Evolutionary conservation across 2,329 filamentous ascomycete species (phyloP).

Genomic region (Colletotrichum brevisporum): DNA sequence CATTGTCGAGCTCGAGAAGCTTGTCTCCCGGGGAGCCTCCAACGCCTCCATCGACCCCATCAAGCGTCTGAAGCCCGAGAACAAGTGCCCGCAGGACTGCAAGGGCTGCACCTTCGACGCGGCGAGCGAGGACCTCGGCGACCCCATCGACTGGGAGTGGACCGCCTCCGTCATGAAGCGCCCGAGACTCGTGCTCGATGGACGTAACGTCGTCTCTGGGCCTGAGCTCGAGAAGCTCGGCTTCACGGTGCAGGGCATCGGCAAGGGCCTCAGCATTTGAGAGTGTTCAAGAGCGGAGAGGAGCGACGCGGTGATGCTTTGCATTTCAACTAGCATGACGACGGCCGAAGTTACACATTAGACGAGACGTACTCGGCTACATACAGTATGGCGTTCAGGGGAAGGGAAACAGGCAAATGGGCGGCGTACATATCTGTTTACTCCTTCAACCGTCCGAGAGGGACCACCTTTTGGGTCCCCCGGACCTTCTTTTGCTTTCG

Average conservation of each 20-base stretch:
- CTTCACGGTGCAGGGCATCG: constrained; percentile 56
- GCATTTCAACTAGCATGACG: constrained; percentile 19
- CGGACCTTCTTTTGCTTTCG: constrained; percentile 6
- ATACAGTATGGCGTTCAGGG: constrained; percentile 35
- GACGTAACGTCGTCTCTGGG: constrained; percentile 40
- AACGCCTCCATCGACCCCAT: constrained; percentile 62
- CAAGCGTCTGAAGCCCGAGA: constrained; percentile 53
- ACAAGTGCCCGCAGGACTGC: constrained; percentile 63
- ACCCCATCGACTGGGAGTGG: constrained; percentile 67
- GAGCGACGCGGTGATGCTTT: constrained; percentile 9
- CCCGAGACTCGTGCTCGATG: constrained; percentile 42
- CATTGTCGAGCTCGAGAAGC: constrained; percentile 46
- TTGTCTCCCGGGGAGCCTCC: constrained; percentile 44
- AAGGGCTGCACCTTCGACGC: constrained; percentile 58
- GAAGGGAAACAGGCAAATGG: constrained; percentile 21
- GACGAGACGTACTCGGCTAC: constrained; percentile 25
- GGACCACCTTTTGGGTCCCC: background rate
- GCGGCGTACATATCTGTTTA: constrained; percentile 20
- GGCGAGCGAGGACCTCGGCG: constrained; percentile 48
- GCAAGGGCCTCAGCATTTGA: constrained; percentile 59
- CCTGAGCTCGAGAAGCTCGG: constrained; percentile 49
- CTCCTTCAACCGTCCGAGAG: constrained; percentile 7
- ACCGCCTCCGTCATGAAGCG: constrained; percentile 44
- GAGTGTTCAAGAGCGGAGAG: constrained; percentile 38
- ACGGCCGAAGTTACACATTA: constrained; percentile 32